A percentile compares a stretch with the other conserved stretches of the same genome.
Evolutionary conservation across 78 protist species (phyloP).

Genomic region (Salpingoeca rosetta): DNA sequence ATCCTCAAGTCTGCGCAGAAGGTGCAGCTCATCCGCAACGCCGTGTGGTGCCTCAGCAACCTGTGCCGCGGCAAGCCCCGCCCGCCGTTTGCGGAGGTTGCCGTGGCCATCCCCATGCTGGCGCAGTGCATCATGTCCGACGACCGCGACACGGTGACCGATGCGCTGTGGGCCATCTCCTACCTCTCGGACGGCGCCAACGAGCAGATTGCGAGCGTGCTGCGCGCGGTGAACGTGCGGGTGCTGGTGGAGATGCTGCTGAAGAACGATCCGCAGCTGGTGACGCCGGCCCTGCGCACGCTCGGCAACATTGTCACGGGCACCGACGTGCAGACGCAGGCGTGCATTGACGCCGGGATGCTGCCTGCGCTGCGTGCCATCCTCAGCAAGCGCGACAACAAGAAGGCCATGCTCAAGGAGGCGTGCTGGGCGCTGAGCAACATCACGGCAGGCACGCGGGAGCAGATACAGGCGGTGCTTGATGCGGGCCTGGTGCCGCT

Average conservation of each 20-base stretch:
- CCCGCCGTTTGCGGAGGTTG: constrained; percentile 52
- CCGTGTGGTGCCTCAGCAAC: constrained; percentile 93
- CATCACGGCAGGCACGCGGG: constrained; percentile 87
- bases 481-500: constrained; percentile 65
- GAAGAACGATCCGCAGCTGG: constrained; percentile 32
- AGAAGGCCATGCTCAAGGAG: constrained; percentile 76
- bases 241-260: constrained; percentile 74
- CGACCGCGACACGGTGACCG: constrained; percentile 41
- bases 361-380: constrained; percentile 31
- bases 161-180: constrained; percentile 94
- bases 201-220: constrained; percentile 72
- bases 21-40: constrained; percentile 68
- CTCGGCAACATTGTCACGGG: constrained; percentile 97
- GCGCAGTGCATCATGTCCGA: not conserved
- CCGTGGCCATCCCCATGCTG: constrained; percentile 21
- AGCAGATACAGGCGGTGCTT: constrained; percentile 84
- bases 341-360: not conserved
- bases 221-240: constrained; percentile 79
- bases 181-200: constrained; percentile 88
- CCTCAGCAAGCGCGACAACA: constrained; percentile 11
- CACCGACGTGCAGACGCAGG: constrained; percentile 89
- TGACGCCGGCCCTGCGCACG: constrained; percentile 90
- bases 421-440: constrained; percentile 96
- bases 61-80: constrained; percentile 94
- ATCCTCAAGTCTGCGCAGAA: not conserved